A percentile compares a stretch with the other conserved stretches of the same genome.
These are phyloP conservation scores for Aspergillus neoniger DNA, from an alignment of 2,329 filamentous ascomycete genomes.

Conservation along the genomic window DNA sequence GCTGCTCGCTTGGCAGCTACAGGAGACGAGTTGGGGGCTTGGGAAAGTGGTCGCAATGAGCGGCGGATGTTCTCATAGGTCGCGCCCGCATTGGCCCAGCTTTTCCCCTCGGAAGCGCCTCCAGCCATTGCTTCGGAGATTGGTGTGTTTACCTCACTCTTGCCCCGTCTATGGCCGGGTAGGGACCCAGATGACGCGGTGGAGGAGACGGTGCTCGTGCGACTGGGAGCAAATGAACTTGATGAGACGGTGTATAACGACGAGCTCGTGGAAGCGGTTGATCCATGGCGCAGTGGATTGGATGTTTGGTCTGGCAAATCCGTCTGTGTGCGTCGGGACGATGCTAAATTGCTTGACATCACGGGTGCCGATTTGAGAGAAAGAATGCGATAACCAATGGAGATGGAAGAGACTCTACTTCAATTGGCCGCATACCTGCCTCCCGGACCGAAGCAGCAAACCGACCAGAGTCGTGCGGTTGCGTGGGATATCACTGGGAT, in stretches of 20 bases:
- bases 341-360: constrained; percentile 44
- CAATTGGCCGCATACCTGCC: constrained; percentile 46
- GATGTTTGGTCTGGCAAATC: constrained; percentile 45
- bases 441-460: constrained; percentile 30
- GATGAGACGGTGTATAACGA: constrained; percentile 55
- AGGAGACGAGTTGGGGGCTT: constrained; percentile 58
- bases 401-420: constrained; percentile 28
- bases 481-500: constrained; percentile 11
- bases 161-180: constrained; percentile 68
- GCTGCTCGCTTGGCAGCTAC: constrained; percentile 35
- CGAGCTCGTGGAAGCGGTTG: constrained; percentile 57
- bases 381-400: constrained; percentile 33
- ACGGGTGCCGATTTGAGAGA: constrained; percentile 29
- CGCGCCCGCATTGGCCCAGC: constrained; percentile 55
- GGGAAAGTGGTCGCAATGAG: constrained; percentile 73
- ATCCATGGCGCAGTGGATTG: constrained; percentile 55
- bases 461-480: constrained; percentile 11
- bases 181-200: constrained; percentile 64
- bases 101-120: constrained; percentile 24
- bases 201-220: constrained; percentile 72
- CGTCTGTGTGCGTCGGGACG: constrained; percentile 42
- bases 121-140: constrained; percentile 38
- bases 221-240: constrained; percentile 54
- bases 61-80: constrained; percentile 73
- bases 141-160: constrained; percentile 69